phyloP scores from a whole-genome alignment of 768 basidiomycete genomes.

The Podaxis sp. region DNA sequence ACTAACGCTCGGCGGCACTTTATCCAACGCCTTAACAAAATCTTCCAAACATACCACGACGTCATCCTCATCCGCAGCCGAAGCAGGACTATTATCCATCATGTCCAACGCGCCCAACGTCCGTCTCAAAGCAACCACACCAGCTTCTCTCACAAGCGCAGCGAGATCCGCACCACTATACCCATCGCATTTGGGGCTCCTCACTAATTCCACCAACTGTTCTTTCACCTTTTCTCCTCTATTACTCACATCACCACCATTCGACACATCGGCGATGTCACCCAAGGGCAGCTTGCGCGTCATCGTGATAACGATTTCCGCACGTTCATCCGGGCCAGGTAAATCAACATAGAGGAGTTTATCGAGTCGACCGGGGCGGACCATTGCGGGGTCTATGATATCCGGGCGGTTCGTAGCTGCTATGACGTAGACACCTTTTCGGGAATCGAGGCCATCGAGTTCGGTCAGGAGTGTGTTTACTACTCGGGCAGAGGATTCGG shows the following conservation, averaged over 20 bases:
- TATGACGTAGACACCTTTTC: constrained; percentile 89
- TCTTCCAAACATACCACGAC: constrained; percentile 61
- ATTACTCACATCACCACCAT: neutral
- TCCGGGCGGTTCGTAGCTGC: constrained; percentile 95
- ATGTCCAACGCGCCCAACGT: constrained; percentile 66
- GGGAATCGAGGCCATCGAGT: constrained; percentile 85
- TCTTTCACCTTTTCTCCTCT: constrained; percentile 19
- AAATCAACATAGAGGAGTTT: constrained; percentile 93
- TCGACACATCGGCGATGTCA: constrained; percentile 7
- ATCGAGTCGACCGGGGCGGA: constrained; percentile 92
- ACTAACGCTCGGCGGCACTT: constrained; percentile 87
- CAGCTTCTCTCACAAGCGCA: constrained; percentile 85
- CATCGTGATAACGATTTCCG: constrained; percentile 82
- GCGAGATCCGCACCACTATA: constrained; percentile 93
- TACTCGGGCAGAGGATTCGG: constrained; percentile 89
- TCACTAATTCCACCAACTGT: constrained; percentile 45
- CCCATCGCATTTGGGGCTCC: constrained; percentile 64
- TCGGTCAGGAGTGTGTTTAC: constrained; percentile 95
- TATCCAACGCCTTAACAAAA: constrained; percentile 71
- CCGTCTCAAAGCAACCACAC: constrained; percentile 75
- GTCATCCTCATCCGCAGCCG: constrained; percentile 6
- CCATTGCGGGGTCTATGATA: constrained; percentile 98
- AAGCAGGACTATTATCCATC: constrained; percentile 39
- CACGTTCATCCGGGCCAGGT: constrained; percentile 68
- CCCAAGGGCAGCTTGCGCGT: constrained; percentile 68